Evolutionary conservation across 192 early-diverging fungal genomes (phyloP).

Genomic region (Neocallimastix lanati): DNA sequence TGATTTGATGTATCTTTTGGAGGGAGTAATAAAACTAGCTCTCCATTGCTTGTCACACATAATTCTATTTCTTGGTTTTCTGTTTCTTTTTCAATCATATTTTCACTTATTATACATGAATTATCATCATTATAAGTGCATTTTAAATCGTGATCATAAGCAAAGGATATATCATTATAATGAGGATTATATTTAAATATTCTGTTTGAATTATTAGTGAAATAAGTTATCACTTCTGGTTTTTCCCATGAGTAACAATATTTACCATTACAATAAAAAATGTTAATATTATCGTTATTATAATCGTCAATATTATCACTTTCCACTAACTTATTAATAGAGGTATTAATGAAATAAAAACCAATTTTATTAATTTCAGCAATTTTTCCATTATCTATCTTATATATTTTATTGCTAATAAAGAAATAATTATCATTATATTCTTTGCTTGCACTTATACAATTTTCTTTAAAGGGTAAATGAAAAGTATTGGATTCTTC

Average conservation of each 20-base stretch:
- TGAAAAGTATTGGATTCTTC: neutral
- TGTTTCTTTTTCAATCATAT: neutral
- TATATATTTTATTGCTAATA: neutral
- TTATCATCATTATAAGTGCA: neutral
- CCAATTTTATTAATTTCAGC: neutral
- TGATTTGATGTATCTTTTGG: no score
- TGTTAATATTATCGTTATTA: neutral
- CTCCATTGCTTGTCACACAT: no score
- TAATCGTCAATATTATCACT: neutral
- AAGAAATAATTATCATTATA: neutral
- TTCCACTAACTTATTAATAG: neutral
- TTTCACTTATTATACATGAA: neutral
- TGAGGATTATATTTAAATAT: neutral
- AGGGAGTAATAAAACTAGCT: no score
- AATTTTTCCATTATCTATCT: neutral
- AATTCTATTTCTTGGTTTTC: neutral
- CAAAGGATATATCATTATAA: neutral
- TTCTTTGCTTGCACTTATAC: neutral
- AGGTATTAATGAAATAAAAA: neutral
- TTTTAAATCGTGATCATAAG: neutral
- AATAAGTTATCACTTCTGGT: neutral
- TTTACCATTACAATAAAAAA: neutral
- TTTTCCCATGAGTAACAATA: neutral
- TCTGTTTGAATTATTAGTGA: neutral
- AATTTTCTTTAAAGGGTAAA: neutral